These are phyloP conservation scores for Flaveria linearis DNA, from an alignment of 129 eudicot genomes.

Conservation along the genomic window DNA sequence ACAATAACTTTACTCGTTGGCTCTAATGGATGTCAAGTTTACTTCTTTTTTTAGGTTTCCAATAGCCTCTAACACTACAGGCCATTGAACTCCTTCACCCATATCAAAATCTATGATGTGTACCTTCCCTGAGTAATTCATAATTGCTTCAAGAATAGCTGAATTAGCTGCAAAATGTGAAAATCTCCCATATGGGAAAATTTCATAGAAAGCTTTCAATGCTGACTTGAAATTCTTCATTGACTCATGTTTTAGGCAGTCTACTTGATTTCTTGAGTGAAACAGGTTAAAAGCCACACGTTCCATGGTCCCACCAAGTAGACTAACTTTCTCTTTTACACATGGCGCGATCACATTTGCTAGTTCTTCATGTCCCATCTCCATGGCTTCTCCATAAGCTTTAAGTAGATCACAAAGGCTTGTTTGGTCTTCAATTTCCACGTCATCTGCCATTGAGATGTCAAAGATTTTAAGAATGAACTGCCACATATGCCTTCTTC, in stretches of 20 bases:
- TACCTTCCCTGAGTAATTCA: slow-evolving; percentile 31
- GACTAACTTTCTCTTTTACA: slow-evolving; percentile 46
- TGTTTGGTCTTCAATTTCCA: slow-evolving; percentile 42
- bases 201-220: slow-evolving; percentile 47
- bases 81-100: slow-evolving; percentile 66
- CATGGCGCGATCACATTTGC: slow-evolving; percentile 40
- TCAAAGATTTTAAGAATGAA: slow-evolving; percentile 27
- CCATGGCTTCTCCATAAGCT: slow-evolving; percentile 73
- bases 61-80: slow-evolving; percentile 53
- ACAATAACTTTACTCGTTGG: slow-evolving; percentile 15
- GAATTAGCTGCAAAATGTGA: slow-evolving; percentile 63
- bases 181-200: slow-evolving; percentile 53
- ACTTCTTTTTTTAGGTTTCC: slow-evolving; percentile 26
- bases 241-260: slow-evolving; percentile 48
- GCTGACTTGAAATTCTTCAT: slow-evolving; percentile 46
- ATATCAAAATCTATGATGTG: slow-evolving; percentile 62
- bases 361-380: slow-evolving; percentile 49
- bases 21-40: slow-evolving; percentile 44
- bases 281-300: slow-evolving; percentile 49
- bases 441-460: slow-evolving; percentile 14
- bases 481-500: slow-evolving; percentile 25
- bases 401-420: slow-evolving; percentile 41
- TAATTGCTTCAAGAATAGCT: slow-evolving; percentile 56
- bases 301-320: slow-evolving; percentile 51
- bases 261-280: slow-evolving; percentile 41